A percentile compares a stretch with the other conserved stretches of the same genome.
These are phyloP conservation scores for Sphagnum fallax DNA, from an alignment of 228 moss, liverwort and hornwort species.

Conservation along the genomic window DNA sequence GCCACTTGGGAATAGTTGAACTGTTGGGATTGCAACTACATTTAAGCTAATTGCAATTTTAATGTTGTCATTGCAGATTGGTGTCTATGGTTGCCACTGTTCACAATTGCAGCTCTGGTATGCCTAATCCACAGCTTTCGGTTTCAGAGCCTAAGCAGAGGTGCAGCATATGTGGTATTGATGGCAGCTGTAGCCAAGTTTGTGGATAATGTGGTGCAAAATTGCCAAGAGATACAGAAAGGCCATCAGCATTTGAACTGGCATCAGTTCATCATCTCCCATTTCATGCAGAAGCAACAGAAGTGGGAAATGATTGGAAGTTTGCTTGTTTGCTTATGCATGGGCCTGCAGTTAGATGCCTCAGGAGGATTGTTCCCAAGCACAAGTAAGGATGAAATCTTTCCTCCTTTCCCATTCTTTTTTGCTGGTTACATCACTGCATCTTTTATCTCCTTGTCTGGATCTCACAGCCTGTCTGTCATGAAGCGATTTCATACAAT, in stretches of 20 bases:
- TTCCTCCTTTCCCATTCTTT: background rate
- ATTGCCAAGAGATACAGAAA: background rate
- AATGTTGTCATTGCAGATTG: conserved; percentile 7
- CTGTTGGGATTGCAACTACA: no score
- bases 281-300: conserved; percentile 11
- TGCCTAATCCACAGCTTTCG: conserved; percentile 29
- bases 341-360: conserved; percentile 16
- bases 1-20: no score
- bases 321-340: conserved; percentile 8
- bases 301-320: conserved; percentile 24
- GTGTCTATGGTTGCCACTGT: conserved; percentile 17
- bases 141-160: conserved; percentile 8
- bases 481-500: no score
- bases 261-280: conserved; percentile 7
- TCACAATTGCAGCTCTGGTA: conserved; percentile 6
- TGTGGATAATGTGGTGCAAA: background rate
- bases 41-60: background rate
- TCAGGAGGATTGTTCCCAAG: conserved; percentile 7
- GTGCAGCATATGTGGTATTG: conserved; percentile 13
- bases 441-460: no score
- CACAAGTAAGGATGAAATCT: conserved; percentile 7
- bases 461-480: no score
- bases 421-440: no score
- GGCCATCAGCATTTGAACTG: conserved; percentile 6
- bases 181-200: conserved; percentile 3